Conservation (phyloP, 2,329 filamentous ascomycete species). For the Aspergillus costaricaensis region DNA sequence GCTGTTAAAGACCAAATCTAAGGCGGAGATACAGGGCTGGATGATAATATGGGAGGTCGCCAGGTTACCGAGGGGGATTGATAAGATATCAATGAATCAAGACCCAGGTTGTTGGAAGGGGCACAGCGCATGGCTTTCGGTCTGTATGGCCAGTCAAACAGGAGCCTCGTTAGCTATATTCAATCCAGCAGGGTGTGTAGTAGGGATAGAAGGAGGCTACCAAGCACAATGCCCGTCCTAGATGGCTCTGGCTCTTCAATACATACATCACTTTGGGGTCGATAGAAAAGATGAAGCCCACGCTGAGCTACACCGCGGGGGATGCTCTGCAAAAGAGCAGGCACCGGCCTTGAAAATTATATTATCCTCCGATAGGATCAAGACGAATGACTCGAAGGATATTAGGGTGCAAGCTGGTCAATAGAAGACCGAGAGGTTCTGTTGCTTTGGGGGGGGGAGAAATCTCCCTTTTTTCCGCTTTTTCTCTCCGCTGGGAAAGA, state of each 20-base stretch:
- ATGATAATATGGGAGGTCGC: conserved; percentile 27
- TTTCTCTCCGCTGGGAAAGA: not conserved
- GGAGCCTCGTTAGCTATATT: not conserved
- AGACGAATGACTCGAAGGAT: not conserved
- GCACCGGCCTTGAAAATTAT: not conserved
- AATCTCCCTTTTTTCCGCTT: not conserved
- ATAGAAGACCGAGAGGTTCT: not conserved
- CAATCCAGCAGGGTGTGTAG: not conserved
- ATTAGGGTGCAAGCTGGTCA: not conserved
- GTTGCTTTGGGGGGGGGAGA: not conserved
- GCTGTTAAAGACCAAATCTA: not conserved
- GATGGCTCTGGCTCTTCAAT: conserved; percentile 20
- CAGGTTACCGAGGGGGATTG: conserved; percentile 22
- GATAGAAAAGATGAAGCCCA: conserved; percentile 21
- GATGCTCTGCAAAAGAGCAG: conserved; percentile 12
- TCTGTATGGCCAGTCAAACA: conserved; percentile 8
- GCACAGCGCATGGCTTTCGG: conserved; percentile 29
- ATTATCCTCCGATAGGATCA: not conserved
- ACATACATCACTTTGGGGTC: conserved; percentile 16
- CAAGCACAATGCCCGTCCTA: not conserved
- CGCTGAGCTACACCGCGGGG: conserved; percentile 20
- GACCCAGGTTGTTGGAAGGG: conserved; percentile 18
- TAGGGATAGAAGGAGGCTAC: conserved; percentile 1
- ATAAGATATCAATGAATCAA: conserved; percentile 24
- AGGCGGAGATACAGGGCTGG: not conserved